These are phyloP conservation scores for Xylaria castorea DNA, from an alignment of 495 filamentous ascomycete species.

Conservation along the genomic window DNA sequence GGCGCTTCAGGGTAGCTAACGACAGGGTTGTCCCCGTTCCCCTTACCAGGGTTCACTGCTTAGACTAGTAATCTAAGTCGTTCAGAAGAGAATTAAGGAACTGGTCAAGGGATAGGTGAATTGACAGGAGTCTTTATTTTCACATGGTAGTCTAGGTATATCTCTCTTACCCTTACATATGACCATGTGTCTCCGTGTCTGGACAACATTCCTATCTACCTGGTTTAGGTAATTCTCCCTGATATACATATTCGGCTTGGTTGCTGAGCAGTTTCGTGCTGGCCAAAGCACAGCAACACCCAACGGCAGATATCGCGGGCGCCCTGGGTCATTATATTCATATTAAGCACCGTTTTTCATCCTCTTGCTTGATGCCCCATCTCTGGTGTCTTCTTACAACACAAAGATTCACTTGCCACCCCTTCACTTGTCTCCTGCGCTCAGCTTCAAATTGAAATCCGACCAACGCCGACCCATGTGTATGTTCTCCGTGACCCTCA, in stretches of 20 bases:
- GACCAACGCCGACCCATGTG: constrained; percentile 9
- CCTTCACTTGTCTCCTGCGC: neutral
- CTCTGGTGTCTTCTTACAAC: neutral
- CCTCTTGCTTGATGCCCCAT: neutral
- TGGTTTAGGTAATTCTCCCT: neutral
- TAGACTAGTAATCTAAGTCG: too few species aligned
- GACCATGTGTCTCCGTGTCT: neutral
- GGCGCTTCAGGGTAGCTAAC: neutral
- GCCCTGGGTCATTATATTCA: neutral
- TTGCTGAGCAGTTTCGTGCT: neutral
- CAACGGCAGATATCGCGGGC: too few species aligned
- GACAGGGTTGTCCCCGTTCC: neutral
- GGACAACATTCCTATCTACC: neutral
- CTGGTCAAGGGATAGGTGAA: neutral
- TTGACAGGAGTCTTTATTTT: neutral
- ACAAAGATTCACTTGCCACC: neutral
- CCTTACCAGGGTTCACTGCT: neutral
- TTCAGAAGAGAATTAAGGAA: neutral
- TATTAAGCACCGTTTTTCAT: neutral
- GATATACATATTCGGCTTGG: neutral
- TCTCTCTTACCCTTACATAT: neutral
- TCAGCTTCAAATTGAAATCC: neutral
- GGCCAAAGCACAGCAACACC: neutral
- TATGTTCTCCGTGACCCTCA: constrained; percentile 6
- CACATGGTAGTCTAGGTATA: neutral